Base-by-base conservation (phyloP, 2,329 filamentous ascomycete genomes). In the Fusarium sacchari region DNA sequence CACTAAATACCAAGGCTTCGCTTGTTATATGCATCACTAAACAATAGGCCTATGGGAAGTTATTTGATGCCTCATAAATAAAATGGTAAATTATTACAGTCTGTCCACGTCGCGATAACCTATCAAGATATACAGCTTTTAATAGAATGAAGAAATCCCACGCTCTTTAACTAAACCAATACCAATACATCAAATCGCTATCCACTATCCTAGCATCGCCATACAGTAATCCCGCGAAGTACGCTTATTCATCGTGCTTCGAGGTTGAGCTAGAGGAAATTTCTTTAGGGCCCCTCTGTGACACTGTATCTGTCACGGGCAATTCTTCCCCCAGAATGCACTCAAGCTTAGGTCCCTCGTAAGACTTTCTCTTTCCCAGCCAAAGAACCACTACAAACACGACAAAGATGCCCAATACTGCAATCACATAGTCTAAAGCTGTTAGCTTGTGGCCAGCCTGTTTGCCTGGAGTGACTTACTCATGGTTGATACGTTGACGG, bases 361-460 rank as follows among this genome's bases (percentile, higher is more conserved):
- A 75, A 5, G 72, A 32, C 3, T 73, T 75, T 18, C 64, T 71
- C 60, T 75, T 75, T 11, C 61, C 43, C 7, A 75, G 7, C 72
- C 72, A 75, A 6, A 75, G 36, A n/a, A 3, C 67, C 17, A 30
- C 20, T 8, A 75, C 53, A 24, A 75, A 75, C 7, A 75, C 20
- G 2, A 74, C n/a, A 24, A 82, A 82, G 11, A 83, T 83, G 11
- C 67, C 67, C 79, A 81, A 39, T 6, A 83, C 81, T 6, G 79
- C 81, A 3, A 77, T 78, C 4, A 83, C 81, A 52, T 83, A 83
- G 59, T 83, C 81, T 82, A 24, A 18, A 8, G 17, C 10, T 17
- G 40, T 74, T 56, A 70, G 60, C 9, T 28, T 13, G 6, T 28
- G 13, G 15, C 43, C 4, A 14, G 4, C 9, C 20, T 22, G 7